A percentile compares a stretch with the other conserved stretches of the same genome.
These are phyloP conservation scores for Aurantiochytrium sp. DNA, from an alignment of 108 stramenopile species.

Conservation along the genomic window DNA sequence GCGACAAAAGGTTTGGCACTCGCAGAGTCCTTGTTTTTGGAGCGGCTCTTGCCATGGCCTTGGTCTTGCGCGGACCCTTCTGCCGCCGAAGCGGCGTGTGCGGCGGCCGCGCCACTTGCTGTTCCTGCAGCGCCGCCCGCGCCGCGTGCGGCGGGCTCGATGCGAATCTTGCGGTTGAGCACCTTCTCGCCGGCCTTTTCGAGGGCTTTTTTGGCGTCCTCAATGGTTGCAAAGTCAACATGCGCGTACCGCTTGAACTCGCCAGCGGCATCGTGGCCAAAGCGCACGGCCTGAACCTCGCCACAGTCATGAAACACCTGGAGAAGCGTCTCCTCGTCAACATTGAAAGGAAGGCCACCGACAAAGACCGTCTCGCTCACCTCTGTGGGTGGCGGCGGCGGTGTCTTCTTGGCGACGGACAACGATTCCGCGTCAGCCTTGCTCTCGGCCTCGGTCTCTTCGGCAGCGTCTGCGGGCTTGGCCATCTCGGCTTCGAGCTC, in stretches of 20 bases:
- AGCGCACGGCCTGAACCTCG: background rate
- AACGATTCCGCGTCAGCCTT: slow-evolving; percentile 25
- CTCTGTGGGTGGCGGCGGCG: too few relatives aligned
- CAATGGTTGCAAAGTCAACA: background rate
- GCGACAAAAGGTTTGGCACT: slow-evolving; percentile 1
- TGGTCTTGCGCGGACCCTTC: background rate
- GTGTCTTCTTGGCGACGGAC: background rate
- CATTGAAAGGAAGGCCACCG: background rate
- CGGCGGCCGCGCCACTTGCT: too few relatives aligned
- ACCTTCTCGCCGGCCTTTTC: background rate
- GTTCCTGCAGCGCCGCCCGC: background rate
- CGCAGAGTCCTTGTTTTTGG: background rate
- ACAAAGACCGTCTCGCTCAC: background rate
- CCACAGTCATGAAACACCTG: slow-evolving; percentile 17
- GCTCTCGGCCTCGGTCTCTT: slow-evolving; percentile 21
- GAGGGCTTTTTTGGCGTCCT: background rate
- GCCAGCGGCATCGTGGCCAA: background rate
- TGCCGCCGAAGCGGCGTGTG: too few relatives aligned
- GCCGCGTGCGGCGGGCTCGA: slow-evolving; percentile 14
- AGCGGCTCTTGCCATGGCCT: background rate
- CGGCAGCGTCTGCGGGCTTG: background rate
- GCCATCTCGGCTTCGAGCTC: background rate
- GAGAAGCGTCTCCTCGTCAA: slow-evolving; percentile 19
- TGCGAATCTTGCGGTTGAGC: background rate
- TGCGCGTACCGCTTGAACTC: slow-evolving; percentile 15